phyloP scores from a whole-genome alignment of 1,139 yeast genomes.

The Maudiozyma humilis region DNA sequence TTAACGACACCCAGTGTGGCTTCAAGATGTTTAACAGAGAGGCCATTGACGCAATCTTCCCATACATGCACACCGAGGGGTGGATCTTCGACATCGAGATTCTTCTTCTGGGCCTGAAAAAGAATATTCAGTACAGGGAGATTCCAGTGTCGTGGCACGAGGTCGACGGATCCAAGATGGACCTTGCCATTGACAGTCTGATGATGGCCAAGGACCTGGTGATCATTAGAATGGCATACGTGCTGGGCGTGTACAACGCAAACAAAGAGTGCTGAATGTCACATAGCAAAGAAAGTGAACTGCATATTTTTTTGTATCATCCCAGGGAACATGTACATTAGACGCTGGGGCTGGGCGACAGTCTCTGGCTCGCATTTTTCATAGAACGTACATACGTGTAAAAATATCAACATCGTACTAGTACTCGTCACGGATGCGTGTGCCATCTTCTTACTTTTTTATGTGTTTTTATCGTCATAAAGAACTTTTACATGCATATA shows the following conservation, averaged over 20 bases:
- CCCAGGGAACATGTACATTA: no score
- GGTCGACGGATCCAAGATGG: slow-evolving; percentile 90
- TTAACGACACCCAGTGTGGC: slow-evolving; percentile 95
- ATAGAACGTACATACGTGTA: no score
- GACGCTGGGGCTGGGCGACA: no score
- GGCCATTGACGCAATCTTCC: slow-evolving; percentile 62
- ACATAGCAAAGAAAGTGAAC: no score
- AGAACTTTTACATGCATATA: not conserved
- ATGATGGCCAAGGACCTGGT: slow-evolving; percentile 94
- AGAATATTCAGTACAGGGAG: slow-evolving; percentile 59
- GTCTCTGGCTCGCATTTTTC: no score
- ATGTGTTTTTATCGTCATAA: not conserved
- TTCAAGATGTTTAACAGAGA: slow-evolving; percentile 78
- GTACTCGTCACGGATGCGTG: no score
- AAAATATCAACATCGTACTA: no score
- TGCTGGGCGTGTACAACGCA: slow-evolving; percentile 68
- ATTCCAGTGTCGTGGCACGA: slow-evolving; percentile 95
- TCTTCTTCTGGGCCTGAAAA: slow-evolving; percentile 67
- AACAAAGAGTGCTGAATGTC: slow-evolving; percentile 8
- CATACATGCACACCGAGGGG: slow-evolving; percentile 91
- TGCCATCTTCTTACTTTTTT: not conserved
- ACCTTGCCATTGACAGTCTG: slow-evolving; percentile 80
- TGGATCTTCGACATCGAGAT: slow-evolving; percentile 98
- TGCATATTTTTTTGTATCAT: no score
- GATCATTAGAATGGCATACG: slow-evolving; percentile 80